Percentiles rank a stretch among this genome's conserved stretches.
These are phyloP conservation scores for Ascochyta koolunga DNA, from an alignment of 2,329 filamentous ascomycete species.

Conservation along the genomic window DNA sequence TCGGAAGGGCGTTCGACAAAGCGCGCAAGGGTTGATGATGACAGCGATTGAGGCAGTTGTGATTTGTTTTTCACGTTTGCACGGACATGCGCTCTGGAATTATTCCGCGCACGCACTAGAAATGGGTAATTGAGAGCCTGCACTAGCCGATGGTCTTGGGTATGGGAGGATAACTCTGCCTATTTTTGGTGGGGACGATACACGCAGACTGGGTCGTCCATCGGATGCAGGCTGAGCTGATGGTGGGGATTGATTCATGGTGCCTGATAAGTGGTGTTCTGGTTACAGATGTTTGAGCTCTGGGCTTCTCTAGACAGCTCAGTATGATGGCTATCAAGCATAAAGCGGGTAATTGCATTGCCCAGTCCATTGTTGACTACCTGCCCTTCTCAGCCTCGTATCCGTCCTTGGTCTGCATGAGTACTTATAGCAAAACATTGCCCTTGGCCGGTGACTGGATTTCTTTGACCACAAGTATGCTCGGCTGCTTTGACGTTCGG, in stretches of 20 bases:
- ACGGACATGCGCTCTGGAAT: slow-evolving; percentile 3
- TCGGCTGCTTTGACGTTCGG: too few relatives aligned
- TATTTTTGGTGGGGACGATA: background rate
- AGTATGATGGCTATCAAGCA: too few relatives aligned
- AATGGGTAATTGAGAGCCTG: slow-evolving; percentile 5
- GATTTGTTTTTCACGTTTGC: background rate
- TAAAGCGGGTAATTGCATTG: too few relatives aligned
- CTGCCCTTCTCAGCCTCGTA: background rate
- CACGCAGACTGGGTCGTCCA: background rate
- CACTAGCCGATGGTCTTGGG: slow-evolving; percentile 7
- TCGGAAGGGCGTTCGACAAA: slow-evolving; percentile 61
- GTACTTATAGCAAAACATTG: background rate
- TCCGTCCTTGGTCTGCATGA: background rate
- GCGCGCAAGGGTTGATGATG: slow-evolving; percentile 78
- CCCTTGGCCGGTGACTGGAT: slow-evolving; percentile 1
- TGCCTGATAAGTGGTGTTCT: too few relatives aligned
- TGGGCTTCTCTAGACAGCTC: too few relatives aligned
- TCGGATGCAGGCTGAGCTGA: slow-evolving; percentile 6
- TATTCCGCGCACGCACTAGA: slow-evolving; percentile 6
- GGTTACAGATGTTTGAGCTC: background rate
- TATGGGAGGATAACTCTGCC: slow-evolving; percentile 2
- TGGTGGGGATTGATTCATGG: too few relatives aligned
- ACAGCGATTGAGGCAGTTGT: slow-evolving; percentile 49
- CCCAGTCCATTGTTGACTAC: background rate
- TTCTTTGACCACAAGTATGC: background rate